phyloP scores from a whole-genome alignment of 2,329 filamentous ascomycete genomes.

The Scedosporium boydii region DNA sequence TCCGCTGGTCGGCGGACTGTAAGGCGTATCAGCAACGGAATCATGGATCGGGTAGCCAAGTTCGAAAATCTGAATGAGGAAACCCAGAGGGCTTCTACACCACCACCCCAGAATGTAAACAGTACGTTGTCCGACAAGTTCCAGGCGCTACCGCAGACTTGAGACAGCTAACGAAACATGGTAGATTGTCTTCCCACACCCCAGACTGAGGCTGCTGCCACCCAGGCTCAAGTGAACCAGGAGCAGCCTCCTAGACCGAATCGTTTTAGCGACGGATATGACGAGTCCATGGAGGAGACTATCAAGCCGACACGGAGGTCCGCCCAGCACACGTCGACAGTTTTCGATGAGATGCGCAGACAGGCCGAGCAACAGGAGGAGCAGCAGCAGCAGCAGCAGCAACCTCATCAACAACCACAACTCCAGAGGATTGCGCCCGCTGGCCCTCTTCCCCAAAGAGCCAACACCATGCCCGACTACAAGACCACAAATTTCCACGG shows the following conservation, averaged over 20 bases:
- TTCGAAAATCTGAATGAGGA: conserved; percentile 45
- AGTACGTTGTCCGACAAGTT: conserved; percentile 32
- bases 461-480: conserved; percentile 31
- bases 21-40: conserved; percentile 49
- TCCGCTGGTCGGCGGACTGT: conserved; percentile 19
- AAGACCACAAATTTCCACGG: conserved; percentile 29
- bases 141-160: background rate
- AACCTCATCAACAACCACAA: conserved; percentile 9
- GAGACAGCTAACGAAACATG: background rate
- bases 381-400: conserved; percentile 9
- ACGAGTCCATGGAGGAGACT: conserved; percentile 58
- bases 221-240: background rate
- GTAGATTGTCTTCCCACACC: background rate
- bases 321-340: conserved; percentile 33
- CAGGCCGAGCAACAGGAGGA: conserved; percentile 37
- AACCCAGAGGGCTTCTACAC: conserved; percentile 49
- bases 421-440: conserved; percentile 5
- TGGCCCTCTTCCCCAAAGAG: conserved; percentile 8
- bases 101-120: conserved; percentile 47
- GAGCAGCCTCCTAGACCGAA: conserved; percentile 25
- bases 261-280: conserved; percentile 51
- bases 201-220: background rate
- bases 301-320: conserved; percentile 41
- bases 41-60: conserved; percentile 49
- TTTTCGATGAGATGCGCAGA: conserved; percentile 51